phyloP scores from a whole-genome alignment of 2,329 filamentous ascomycete genomes.

The Aureobasidium sp. region DNA sequence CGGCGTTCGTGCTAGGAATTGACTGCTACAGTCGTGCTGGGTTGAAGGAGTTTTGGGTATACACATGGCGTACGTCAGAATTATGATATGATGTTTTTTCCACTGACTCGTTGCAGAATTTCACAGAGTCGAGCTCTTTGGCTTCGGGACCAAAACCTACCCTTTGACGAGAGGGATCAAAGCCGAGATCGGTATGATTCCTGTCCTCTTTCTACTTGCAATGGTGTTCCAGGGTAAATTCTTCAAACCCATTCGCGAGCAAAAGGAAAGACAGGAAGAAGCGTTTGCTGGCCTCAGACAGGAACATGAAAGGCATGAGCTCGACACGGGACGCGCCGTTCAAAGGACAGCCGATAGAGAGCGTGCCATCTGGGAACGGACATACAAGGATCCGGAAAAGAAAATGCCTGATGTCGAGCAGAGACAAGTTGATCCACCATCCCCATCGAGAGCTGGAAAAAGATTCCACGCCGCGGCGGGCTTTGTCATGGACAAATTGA shows the following conservation, averaged over 20 bases:
- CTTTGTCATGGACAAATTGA: background rate
- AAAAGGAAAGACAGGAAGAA: conserved; percentile 40
- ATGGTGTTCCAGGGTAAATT: conserved; percentile 78
- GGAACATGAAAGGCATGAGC: conserved; percentile 59
- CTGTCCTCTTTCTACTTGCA: conserved; percentile 68
- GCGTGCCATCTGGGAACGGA: conserved; percentile 30
- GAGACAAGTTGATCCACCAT: background rate
- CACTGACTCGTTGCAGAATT: conserved; percentile 42
- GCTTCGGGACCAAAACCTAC: conserved; percentile 67
- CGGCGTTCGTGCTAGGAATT: conserved; percentile 71
- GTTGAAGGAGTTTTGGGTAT: conserved; percentile 93
- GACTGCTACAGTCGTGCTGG: conserved; percentile 89
- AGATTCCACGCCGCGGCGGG: background rate
- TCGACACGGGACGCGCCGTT: conserved; percentile 60
- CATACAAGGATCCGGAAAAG: conserved; percentile 41
- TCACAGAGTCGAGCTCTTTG: conserved; percentile 68
- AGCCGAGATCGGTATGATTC: conserved; percentile 71
- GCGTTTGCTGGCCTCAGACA: conserved; percentile 48
- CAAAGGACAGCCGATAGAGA: conserved; percentile 57
- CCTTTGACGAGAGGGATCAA: conserved; percentile 79
- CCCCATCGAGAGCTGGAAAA: background rate
- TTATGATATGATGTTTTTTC: background rate
- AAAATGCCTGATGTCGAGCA: conserved; percentile 21
- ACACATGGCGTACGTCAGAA: conserved; percentile 64
- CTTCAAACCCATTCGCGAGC: conserved; percentile 68